Conservation (phyloP, 2,329 filamentous ascomycete genomes). For the Arthrinium puccinioides region DNA sequence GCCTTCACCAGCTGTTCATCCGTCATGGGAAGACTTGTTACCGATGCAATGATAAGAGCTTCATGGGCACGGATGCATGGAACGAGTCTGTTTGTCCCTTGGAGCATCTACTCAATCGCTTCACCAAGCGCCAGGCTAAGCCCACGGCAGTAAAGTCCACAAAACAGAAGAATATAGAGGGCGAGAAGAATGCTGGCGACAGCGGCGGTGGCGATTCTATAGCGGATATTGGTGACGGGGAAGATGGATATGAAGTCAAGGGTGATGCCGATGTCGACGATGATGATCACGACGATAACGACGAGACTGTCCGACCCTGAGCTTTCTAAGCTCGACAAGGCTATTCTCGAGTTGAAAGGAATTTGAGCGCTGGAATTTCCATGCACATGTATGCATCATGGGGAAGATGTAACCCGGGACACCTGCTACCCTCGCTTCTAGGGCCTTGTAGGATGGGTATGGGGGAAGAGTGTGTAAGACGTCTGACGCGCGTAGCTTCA, state of each 20-base stretch:
- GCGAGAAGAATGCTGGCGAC: neutral
- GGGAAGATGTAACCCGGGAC: no score
- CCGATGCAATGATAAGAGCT: constrained; percentile 43
- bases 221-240: neutral
- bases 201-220: neutral
- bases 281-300: neutral
- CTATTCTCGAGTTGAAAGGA: neutral
- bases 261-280: neutral
- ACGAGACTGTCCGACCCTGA: neutral
- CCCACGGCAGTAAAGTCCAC: neutral
- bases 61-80: constrained; percentile 55
- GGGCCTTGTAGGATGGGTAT: no score
- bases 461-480: no score
- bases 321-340: constrained; percentile 4
- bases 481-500: no score
- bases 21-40: constrained; percentile 42
- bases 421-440: no score
- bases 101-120: constrained; percentile 31
- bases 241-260: neutral
- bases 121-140: constrained; percentile 18
- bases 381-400: no score
- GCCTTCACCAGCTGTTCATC: constrained; percentile 48
- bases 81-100: constrained; percentile 39
- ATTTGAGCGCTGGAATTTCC: no score
- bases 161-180: neutral